Conservation (phyloP, 73 alveolate species). For the Paraurostyla sp. region DNA sequence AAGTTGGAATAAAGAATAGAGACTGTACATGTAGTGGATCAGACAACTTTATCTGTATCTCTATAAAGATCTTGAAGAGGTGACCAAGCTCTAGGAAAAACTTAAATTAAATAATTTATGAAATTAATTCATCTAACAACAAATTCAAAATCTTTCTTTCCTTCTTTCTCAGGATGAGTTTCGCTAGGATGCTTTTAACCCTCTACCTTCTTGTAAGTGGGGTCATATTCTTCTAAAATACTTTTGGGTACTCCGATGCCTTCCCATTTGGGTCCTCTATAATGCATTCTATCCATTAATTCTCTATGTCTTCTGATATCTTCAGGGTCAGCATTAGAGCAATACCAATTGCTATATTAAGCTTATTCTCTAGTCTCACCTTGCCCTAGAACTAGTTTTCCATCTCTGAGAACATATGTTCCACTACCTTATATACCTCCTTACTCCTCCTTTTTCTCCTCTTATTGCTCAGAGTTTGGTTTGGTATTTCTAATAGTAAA, state of each 20-base stretch:
- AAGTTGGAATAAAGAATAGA: constrained; percentile 59
- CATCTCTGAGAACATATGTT: constrained; percentile 77
- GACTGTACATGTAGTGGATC: constrained; percentile 69
- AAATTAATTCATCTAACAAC: constrained; percentile 68
- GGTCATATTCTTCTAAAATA: constrained; percentile 80
- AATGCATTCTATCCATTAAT: constrained; percentile 85
- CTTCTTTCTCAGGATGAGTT: constrained; percentile 54
- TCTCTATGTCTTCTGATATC: constrained; percentile 90
- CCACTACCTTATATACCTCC: constrained; percentile 65
- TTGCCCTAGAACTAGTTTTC: constrained; percentile 84
- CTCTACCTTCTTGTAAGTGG: constrained; percentile 49
- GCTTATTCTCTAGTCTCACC: constrained; percentile 81
- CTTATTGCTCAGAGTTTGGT: too few relatives aligned
- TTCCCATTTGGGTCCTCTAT: constrained; percentile 93
- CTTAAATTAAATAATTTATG: neutral
- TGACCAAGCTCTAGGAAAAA: neutral
- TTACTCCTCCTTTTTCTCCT: constrained; percentile 8
- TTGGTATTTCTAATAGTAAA: neutral
- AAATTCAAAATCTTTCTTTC: constrained; percentile 70
- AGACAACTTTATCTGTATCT: constrained; percentile 2
- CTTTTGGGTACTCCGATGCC: constrained; percentile 82
- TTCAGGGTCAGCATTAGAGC: constrained; percentile 90
- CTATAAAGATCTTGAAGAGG: neutral
- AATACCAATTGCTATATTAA: constrained; percentile 80
- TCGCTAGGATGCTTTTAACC: constrained; percentile 61